phyloP scores from a whole-genome alignment of 2,329 filamentous ascomycete genomes.

The Diaporthe citrichinensis region DNA sequence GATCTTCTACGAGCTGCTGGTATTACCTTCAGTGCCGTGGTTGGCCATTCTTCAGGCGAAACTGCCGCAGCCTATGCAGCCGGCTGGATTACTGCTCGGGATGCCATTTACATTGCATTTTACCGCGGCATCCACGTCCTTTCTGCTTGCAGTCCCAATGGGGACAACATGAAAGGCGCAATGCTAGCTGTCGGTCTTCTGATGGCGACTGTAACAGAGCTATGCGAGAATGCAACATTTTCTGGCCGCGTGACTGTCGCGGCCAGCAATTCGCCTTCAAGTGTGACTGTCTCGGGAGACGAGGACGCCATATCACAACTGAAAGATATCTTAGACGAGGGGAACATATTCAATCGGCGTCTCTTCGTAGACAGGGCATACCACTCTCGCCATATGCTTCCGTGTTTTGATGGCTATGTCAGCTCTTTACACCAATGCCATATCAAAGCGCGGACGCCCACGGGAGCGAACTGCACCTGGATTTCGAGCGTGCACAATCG shows the following conservation, averaged over 20 bases:
- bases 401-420: conserved; percentile 37
- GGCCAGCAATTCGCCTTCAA: conserved; percentile 48
- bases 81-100: conserved; percentile 18
- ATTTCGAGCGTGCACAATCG: conserved; percentile 44
- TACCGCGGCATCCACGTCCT: conserved; percentile 39
- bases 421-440: conserved; percentile 3
- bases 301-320: conserved; percentile 47
- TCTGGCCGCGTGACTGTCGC: conserved; percentile 45
- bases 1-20: conserved; percentile 48
- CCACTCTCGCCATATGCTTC: conserved; percentile 55
- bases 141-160: not conserved
- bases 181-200: conserved; percentile 23
- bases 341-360: conserved; percentile 47
- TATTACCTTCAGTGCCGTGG: conserved; percentile 45
- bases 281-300: conserved; percentile 49
- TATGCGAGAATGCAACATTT: conserved; percentile 41
- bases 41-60: conserved; percentile 48
- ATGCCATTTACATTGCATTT: conserved; percentile 48
- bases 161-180: not conserved
- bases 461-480: conserved; percentile 38
- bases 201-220: conserved; percentile 38
- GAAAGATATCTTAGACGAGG: conserved; percentile 44
- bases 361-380: conserved; percentile 58
- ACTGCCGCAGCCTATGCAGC: conserved; percentile 32
- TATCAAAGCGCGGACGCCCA: not conserved